These are phyloP conservation scores for Anaeromyces robustus DNA, from an alignment of 192 early-diverging fungal species.

Conservation along the genomic window DNA sequence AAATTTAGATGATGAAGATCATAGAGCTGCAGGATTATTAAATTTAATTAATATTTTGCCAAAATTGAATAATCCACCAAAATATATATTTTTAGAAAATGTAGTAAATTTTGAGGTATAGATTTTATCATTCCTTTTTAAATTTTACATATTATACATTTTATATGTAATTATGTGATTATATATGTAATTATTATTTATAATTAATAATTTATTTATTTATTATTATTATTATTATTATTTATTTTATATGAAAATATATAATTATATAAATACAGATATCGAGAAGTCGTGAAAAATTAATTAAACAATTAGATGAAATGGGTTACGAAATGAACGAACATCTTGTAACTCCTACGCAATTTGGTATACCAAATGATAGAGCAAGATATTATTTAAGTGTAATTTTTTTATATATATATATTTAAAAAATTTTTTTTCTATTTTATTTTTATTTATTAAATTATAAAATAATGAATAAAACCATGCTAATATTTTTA, in stretches of 20 bases:
- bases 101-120: conserved; percentile 35
- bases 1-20: conserved; percentile 40
- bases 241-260: too few species aligned
- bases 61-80: conserved; percentile 12
- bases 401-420: background rate
- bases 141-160: too few species aligned
- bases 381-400: conserved; percentile 30
- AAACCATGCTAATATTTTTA: too few species aligned
- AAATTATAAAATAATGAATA: too few species aligned
- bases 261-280: too few species aligned
- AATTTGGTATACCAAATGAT: conserved; percentile 36
- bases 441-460: too few species aligned
- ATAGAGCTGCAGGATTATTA: conserved; percentile 19
- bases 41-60: conserved; percentile 23
- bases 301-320: conserved; percentile 16
- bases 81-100: conserved; percentile 35
- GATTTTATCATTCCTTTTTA: too few species aligned
- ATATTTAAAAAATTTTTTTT: too few species aligned
- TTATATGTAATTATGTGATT: too few species aligned
- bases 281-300: conserved; percentile 11
- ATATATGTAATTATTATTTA: too few species aligned
- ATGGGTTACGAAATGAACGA: conserved; percentile 23
- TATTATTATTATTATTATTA: background rate
- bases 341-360: conserved; percentile 22
- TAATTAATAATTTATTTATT: background rate